phyloP scores from a whole-genome alignment of 1,284 basidiomycete species.

The Malassezia psittaci region DNA sequence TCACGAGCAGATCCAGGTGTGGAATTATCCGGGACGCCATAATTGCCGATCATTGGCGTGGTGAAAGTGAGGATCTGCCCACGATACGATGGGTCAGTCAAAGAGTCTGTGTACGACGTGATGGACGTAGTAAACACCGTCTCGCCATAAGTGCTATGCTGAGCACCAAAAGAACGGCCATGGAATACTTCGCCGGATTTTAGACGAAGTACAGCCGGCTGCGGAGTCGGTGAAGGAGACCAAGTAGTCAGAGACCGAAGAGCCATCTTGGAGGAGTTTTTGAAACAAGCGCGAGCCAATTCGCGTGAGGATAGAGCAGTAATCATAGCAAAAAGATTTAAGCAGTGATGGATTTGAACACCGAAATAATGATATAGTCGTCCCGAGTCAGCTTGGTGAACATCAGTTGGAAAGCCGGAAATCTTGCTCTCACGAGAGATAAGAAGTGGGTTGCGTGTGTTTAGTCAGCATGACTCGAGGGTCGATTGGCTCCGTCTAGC shows the following conservation, averaged over 20 bases:
- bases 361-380: conserved; percentile 43
- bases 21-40: conserved; percentile 78
- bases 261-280: not conserved
- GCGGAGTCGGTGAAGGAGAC: conserved; percentile 33
- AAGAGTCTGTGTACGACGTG: conserved; percentile 97
- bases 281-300: no score
- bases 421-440: not conserved
- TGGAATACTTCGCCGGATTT: conserved; percentile 85
- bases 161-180: conserved; percentile 80
- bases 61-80: conserved; percentile 98
- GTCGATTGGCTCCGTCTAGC: not conserved
- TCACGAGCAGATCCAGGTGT: conserved; percentile 44
- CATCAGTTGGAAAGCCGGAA: not conserved
- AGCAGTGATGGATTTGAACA: conserved; percentile 27
- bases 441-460: not conserved
- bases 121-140: conserved; percentile 98
- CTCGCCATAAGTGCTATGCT: conserved; percentile 81
- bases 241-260: conserved; percentile 29
- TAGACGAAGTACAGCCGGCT: conserved; percentile 77
- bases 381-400: conserved; percentile 25
- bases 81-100: conserved; percentile 98
- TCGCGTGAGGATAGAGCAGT: not conserved
- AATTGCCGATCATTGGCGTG: conserved; percentile 95
- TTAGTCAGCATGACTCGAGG: conserved; percentile 17
- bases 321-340: conserved; percentile 17